A percentile compares a stretch with the other conserved stretches of the same genome.
Conservation (phyloP, 306 rosid species). For the Rosa rugosa region DNA sequence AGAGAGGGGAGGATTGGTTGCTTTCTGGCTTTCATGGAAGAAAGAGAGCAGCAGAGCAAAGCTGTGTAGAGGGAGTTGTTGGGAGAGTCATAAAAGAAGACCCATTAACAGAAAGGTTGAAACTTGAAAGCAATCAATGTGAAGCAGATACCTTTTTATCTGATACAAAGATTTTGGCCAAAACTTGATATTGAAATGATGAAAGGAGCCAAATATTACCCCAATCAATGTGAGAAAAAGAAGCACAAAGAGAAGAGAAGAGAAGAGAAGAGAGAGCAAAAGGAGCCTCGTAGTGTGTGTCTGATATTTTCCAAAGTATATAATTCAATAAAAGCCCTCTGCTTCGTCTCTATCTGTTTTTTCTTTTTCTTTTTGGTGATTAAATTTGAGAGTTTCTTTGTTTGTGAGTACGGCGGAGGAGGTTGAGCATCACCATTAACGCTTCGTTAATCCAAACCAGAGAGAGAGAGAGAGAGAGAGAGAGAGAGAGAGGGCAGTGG, state of each 20-base stretch:
- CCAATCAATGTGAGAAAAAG: background rate
- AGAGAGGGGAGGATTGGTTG: conserved; percentile 23
- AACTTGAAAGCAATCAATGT: conserved; percentile 23
- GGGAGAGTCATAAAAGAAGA: conserved; percentile 33
- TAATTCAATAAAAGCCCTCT: background rate
- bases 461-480: background rate
- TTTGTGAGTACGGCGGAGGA: background rate
- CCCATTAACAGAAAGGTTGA: conserved; percentile 35
- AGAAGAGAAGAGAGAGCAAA: background rate
- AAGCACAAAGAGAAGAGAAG: background rate
- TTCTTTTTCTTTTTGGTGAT: background rate
- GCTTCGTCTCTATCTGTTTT: background rate
- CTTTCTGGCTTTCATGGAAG: conserved; percentile 29
- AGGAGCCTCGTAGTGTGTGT: conserved; percentile 43
- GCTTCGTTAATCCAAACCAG: background rate
- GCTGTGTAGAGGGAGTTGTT: conserved; percentile 27
- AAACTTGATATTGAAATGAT: conserved; percentile 10
- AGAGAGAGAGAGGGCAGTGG: background rate
- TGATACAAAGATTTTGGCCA: conserved; percentile 19
- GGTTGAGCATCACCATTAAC: background rate
- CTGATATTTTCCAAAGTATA: background rate
- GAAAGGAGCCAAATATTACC: background rate
- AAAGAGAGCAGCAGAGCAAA: conserved; percentile 18
- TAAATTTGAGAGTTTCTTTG: background rate
- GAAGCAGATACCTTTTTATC: background rate